Percentiles rank a stretch among this genome's conserved stretches.
Evolutionary conservation across 1,139 yeast species (phyloP).

Genomic region (Chernovozyma aurita): DNA sequence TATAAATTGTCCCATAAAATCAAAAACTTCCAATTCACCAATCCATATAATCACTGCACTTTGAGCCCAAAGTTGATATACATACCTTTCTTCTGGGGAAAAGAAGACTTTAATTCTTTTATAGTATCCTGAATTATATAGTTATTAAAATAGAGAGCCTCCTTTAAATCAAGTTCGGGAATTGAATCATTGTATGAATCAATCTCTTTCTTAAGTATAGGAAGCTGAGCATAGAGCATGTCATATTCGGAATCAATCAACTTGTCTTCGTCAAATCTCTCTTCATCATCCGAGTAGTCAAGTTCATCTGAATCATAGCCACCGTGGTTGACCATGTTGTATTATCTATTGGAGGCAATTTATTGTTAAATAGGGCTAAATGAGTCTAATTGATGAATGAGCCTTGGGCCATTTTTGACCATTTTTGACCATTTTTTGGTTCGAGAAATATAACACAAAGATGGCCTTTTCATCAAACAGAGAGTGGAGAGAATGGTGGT

Average conservation of each 20-base stretch:
- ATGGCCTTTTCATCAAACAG: too few species aligned
- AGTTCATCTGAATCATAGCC: slow-evolving; percentile 13
- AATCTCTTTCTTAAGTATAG: slow-evolving; percentile 32
- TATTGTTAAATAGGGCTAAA: too few species aligned
- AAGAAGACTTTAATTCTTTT: slow-evolving; percentile 46
- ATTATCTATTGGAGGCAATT: too few species aligned
- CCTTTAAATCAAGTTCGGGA: slow-evolving; percentile 51
- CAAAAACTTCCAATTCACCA: too few species aligned
- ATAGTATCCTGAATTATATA: slow-evolving; percentile 53
- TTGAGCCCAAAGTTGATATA: slow-evolving; percentile 13
- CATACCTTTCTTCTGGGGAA: slow-evolving; percentile 38
- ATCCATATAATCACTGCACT: not conserved
- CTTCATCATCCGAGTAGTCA: slow-evolving; percentile 35
- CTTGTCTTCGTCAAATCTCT: slow-evolving; percentile 35
- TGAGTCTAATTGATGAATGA: too few species aligned
- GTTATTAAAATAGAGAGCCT: slow-evolving; percentile 57
- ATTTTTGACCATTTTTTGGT: not conserved
- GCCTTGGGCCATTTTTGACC: too few species aligned
- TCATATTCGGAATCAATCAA: slow-evolving; percentile 50
- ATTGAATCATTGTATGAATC: slow-evolving; percentile 40
- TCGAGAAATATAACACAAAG: too few species aligned
- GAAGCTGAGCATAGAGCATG: slow-evolving; percentile 38
- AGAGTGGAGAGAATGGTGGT: too few species aligned
- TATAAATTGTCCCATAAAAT: too few species aligned
- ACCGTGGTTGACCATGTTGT: not conserved